Base-by-base conservation (phyloP, 164 flowering plant genomes). In the Amborella trichopoda region DNA sequence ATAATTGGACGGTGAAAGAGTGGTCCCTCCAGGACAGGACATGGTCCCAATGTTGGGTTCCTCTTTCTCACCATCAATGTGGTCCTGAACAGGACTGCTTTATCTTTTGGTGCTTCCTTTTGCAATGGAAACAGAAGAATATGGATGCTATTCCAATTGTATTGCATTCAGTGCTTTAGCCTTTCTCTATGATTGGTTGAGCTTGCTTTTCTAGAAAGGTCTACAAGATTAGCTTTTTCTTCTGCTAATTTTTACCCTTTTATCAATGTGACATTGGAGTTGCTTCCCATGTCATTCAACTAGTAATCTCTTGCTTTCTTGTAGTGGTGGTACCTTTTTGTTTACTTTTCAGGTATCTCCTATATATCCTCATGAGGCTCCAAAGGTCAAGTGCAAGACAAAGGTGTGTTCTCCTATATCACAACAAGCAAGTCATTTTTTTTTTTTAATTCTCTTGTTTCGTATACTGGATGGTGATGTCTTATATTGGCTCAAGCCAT, bases 351-450 rank as follows among this genome's bases (percentile, higher is more conserved):
- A 76, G 50, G 81, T 78, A 38, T 63, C 90, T 18, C 56, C 82
- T 10, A 51, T 74, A 49, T 81, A 81, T 44, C 90, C 90, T 30
- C 85, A 81, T n/a, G 85, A 81, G 55, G 76, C 90, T 23, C 90
- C 90, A 21, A 81, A 81, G 45, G 90, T 81, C 40, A 81, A 81
- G 57, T 81, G 90, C 69, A 78, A 76, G 70, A 81, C 85, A 23
- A 78, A 81, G 85, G 90, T 81, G 65, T 23, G 32, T 17, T 34
- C 11, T 8, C 41, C 20, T 38, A 9, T 38, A 22, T 38, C 20
- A 16, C 20, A 13, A 33, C n/a, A n/a, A n/a, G n/a, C n/a, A n/a
- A n/a, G n/a, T 17, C 12, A n/a, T 16, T 38, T 10, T 38, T 38
- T 38, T 18, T 38, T 16, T 38, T 6, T 38, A 19, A 38, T 17